Conservation (phyloP, 2,329 filamentous ascomycete genomes). For the Scedosporium minutisporum region DNA sequence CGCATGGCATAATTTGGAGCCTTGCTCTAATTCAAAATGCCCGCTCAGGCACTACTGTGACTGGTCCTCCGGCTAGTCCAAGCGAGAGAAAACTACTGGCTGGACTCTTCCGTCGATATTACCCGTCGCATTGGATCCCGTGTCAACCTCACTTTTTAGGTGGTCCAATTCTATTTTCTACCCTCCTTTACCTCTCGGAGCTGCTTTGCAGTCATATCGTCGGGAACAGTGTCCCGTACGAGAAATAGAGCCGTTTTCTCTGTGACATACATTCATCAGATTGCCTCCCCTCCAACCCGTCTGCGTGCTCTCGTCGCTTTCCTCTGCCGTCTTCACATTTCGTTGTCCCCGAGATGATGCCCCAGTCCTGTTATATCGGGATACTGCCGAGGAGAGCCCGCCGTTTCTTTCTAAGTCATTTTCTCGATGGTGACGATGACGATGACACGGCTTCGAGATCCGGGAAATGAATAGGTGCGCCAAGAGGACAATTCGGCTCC, state of each 20-base stretch:
- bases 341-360: not conserved
- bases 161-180: constrained; percentile 1
- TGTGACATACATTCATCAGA: not conserved
- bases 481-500: not conserved
- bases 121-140: not conserved
- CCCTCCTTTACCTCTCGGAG: not conserved
- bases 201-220: not conserved
- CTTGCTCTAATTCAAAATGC: not conserved
- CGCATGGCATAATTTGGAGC: not conserved
- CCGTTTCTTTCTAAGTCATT: not conserved
- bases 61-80: not conserved
- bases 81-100: not conserved
- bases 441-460: not conserved
- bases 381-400: not conserved
- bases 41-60: not conserved
- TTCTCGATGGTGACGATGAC: not conserved
- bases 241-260: not conserved
- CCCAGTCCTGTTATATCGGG: too few species aligned
- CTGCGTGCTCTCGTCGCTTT: not conserved
- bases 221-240: not conserved
- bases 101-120: not conserved
- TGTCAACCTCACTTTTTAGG: constrained; percentile 5
- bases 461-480: not conserved
- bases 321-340: not conserved
- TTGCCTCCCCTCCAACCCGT: not conserved